phyloP scores from a whole-genome alignment of 768 basidiomycete genomes.

The Peribolospora baueri region DNA sequence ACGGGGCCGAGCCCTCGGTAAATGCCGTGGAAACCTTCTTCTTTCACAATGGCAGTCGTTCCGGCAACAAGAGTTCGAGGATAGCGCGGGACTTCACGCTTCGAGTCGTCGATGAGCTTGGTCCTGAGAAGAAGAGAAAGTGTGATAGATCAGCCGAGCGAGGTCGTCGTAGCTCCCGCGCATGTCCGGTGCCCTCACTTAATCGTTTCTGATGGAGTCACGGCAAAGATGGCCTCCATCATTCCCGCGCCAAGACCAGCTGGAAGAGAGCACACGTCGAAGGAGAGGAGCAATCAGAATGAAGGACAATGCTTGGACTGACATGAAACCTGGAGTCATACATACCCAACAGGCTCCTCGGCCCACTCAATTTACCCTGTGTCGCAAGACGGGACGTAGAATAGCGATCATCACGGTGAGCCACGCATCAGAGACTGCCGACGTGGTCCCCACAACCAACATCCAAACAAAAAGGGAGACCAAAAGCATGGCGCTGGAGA shows the following conservation, averaged over 20 bases:
- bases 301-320: not conserved
- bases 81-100: constrained; percentile 59
- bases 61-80: constrained; percentile 60
- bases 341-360: constrained; percentile 55
- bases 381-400: no score
- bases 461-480: not conserved
- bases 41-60: constrained; percentile 46
- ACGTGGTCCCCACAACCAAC: not conserved
- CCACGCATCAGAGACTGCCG: no score
- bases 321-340: not conserved
- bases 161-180: no score
- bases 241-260: constrained; percentile 46
- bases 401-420: no score
- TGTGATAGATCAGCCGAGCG: not conserved
- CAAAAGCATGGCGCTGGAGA: no score
- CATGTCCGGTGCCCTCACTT: constrained; percentile 36
- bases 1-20: constrained; percentile 87
- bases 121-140: constrained; percentile 33
- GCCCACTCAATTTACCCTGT: constrained; percentile 75
- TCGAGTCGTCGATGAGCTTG: constrained; percentile 85
- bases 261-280: constrained; percentile 1
- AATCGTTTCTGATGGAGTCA: constrained; percentile 94
- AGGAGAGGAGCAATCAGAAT: not conserved
- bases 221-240: constrained; percentile 70
- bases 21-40: constrained; percentile 50